phyloP scores from a whole-genome alignment of 176 grass and related monocot genomes.

The Musa schizocarpa region DNA sequence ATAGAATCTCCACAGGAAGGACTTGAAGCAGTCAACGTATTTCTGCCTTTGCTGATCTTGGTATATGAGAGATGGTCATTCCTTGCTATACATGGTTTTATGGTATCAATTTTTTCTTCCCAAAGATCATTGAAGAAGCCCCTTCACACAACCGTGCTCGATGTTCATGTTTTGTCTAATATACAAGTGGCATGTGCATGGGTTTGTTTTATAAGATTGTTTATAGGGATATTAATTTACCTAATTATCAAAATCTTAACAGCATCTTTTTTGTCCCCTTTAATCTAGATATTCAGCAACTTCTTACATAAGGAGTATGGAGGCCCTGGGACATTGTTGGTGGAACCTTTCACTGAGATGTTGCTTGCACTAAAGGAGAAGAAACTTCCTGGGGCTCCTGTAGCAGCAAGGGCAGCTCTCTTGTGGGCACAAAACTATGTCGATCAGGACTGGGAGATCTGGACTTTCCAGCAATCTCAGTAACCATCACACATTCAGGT shows the following conservation, averaged over 20 bases:
- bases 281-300: constrained; percentile 40
- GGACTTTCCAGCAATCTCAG: constrained; percentile 24
- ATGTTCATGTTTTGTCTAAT: background rate
- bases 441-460: constrained; percentile 85
- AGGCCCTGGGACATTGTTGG: constrained; percentile 66
- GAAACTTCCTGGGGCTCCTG: constrained; percentile 53
- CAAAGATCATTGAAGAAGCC: background rate
- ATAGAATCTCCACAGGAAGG: too few relatives aligned
- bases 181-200: background rate
- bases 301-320: constrained; percentile 69
- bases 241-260: background rate
- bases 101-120: background rate
- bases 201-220: background rate
- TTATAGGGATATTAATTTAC: background rate
- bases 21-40: too few relatives aligned
- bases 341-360: constrained; percentile 87
- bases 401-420: constrained; percentile 60
- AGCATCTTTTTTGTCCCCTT: background rate
- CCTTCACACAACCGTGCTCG: too few relatives aligned
- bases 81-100: too few relatives aligned
- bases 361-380: constrained; percentile 49
- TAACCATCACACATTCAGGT: background rate
- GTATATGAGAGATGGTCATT: too few relatives aligned
- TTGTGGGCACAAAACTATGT: constrained; percentile 82
- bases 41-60: too few relatives aligned